A percentile compares a stretch with the other conserved stretches of the same genome.
Conservation (phyloP, 148 eudicot genomes). For the Diospyros kaki region DNA sequence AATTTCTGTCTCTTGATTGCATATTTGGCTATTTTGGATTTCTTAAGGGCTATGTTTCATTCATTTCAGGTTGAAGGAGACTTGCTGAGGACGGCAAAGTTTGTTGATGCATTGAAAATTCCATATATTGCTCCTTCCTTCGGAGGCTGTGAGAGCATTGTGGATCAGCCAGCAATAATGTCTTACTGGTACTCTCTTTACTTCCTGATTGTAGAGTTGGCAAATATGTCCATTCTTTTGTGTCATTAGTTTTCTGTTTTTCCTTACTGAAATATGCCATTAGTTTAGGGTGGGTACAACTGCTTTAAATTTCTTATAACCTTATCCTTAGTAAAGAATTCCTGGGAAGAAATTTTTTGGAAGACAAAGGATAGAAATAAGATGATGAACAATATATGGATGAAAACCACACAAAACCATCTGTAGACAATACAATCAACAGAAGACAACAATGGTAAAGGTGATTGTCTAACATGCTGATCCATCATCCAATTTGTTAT, state of each 20-base stretch:
- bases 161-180: constrained; percentile 96
- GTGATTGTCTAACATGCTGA: no score
- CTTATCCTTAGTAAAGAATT: no score
- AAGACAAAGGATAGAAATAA: no score
- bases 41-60: neutral
- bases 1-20: neutral
- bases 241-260: no score
- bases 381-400: no score
- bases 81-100: constrained; percentile 50
- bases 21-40: neutral
- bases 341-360: no score
- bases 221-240: neutral
- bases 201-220: constrained; percentile 6
- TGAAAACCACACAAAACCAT: no score
- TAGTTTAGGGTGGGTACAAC: no score
- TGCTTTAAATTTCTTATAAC: no score
- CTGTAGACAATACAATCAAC: no score
- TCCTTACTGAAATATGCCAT: no score
- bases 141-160: constrained; percentile 96
- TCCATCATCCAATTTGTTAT: neutral
- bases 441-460: no score
- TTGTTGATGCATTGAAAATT: constrained; percentile 73
- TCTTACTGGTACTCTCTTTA: constrained; percentile 70
- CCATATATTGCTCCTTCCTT: constrained; percentile 96
- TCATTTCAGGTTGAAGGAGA: constrained; percentile 79